phyloP scores from a whole-genome alignment of 768 basidiomycete genomes.

The Neoboletus magnificus region DNA sequence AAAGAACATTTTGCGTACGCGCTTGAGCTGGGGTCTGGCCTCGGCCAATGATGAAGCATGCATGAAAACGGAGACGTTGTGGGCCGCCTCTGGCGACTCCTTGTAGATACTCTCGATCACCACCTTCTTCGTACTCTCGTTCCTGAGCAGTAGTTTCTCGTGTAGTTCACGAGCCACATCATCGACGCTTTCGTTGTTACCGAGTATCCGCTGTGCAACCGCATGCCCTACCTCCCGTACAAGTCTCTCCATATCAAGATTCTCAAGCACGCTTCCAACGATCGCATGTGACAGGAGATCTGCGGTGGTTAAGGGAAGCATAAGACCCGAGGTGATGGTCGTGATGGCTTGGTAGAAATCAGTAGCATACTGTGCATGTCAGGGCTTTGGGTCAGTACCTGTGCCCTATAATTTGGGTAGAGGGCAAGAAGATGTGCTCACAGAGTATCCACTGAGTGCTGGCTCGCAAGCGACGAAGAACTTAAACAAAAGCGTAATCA shows the following conservation, averaged over 20 bases:
- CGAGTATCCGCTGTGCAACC: conserved; percentile 87
- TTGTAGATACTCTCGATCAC: conserved; percentile 96
- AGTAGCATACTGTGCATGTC: conserved; percentile 66
- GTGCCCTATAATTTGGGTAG: conserved; percentile 5
- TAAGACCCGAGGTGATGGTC: conserved; percentile 88
- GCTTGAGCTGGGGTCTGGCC: conserved; percentile 74
- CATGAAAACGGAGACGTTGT: conserved; percentile 87
- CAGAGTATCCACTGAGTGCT: conserved; percentile 87
- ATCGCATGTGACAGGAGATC: conserved; percentile 94
- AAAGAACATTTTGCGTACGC: conserved; percentile 46
- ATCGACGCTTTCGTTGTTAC: conserved; percentile 93
- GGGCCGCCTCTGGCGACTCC: conserved; percentile 81
- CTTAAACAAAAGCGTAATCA: conserved; percentile 38
- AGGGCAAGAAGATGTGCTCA: conserved; percentile 36
- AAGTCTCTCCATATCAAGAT: conserved; percentile 96
- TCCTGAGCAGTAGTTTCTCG: conserved; percentile 83
- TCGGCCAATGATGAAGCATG: conserved; percentile 66
- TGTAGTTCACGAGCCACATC: conserved; percentile 94
- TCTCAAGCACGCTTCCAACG: conserved; percentile 94
- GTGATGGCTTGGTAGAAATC: conserved; percentile 95
- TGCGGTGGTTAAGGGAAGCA: conserved; percentile 95
- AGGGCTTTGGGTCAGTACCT: conserved; percentile 13
- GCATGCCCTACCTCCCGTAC: conserved; percentile 93
- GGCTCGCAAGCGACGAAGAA: conserved; percentile 99
- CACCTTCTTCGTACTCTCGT: conserved; percentile 96